Conservation (phyloP, 1,284 basidiomycete genomes). For the Grifola frondosa region DNA sequence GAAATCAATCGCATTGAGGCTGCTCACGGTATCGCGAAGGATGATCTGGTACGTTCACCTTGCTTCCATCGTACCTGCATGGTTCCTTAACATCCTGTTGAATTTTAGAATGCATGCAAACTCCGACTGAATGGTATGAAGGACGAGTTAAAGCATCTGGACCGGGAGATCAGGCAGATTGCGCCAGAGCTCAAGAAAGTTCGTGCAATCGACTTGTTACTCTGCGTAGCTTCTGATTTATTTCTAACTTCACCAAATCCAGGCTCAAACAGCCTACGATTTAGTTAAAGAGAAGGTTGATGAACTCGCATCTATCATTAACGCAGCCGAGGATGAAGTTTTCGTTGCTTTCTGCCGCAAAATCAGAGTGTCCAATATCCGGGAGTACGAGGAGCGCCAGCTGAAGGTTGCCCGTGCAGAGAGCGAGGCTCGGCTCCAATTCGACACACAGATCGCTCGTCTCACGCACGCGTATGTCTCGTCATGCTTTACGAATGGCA, state of each 20-base stretch:
- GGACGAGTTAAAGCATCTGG: conserved; percentile 78
- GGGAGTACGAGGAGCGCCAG: conserved; percentile 94
- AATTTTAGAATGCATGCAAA: conserved; percentile 57
- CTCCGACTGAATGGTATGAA: conserved; percentile 69
- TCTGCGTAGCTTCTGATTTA: background rate
- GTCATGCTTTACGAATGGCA: too few relatives aligned
- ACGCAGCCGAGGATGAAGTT: conserved; percentile 79
- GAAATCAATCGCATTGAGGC: conserved; percentile 83
- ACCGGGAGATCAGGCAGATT: conserved; percentile 67
- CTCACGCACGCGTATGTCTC: conserved; percentile 80
- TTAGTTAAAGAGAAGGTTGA: conserved; percentile 56
- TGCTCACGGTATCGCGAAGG: conserved; percentile 67
- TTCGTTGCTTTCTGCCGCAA: conserved; percentile 81
- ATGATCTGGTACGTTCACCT: conserved; percentile 70
- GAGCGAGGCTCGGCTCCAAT: conserved; percentile 81
- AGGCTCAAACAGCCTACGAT: conserved; percentile 57
- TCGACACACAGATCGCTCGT: conserved; percentile 85
- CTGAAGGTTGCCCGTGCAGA: conserved; percentile 86
- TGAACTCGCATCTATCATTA: conserved; percentile 58
- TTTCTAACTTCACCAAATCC: background rate
- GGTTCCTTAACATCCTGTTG: background rate
- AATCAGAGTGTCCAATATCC: conserved; percentile 83
- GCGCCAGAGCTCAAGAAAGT: conserved; percentile 71
- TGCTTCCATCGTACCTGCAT: background rate
- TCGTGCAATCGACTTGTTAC: background rate